Evolutionary conservation across 2,329 filamentous ascomycete genomes (phyloP).

Genomic region (Fusarium brevicatenulatum): DNA sequence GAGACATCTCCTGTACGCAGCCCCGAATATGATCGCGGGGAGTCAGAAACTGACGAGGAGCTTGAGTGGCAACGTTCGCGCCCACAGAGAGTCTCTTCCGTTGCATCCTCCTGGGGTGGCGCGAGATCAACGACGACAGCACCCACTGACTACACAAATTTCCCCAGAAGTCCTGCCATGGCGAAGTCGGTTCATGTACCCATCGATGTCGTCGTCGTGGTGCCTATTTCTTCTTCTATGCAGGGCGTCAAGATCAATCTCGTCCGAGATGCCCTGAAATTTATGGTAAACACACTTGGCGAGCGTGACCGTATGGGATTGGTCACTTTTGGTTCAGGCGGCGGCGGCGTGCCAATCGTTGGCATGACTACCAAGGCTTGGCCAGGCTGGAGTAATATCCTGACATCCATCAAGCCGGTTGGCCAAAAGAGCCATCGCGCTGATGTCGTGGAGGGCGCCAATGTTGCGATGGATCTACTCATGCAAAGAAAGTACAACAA

Average conservation of each 20-base stretch:
- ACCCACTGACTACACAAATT: constrained; percentile 89
- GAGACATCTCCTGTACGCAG: constrained; percentile 72
- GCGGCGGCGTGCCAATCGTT: constrained; percentile 93
- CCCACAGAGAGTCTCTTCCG: constrained; percentile 80
- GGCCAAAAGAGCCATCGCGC: constrained; percentile 96
- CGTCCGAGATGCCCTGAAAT: constrained; percentile 88
- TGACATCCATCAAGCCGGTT: constrained; percentile 89
- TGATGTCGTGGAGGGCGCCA: constrained; percentile 96
- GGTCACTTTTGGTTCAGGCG: constrained; percentile 95
- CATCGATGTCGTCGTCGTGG: constrained; percentile 94
- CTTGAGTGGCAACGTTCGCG: constrained; percentile 75
- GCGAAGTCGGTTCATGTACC: constrained; percentile 80
- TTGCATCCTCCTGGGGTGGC: constrained; percentile 83
- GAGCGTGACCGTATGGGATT: constrained; percentile 96
- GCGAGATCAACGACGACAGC: constrained; percentile 86
- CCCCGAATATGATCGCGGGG: constrained; percentile 80
- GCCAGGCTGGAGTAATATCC: constrained; percentile 87
- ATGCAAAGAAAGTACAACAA: constrained; percentile 99
- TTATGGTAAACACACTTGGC: constrained; percentile 88
- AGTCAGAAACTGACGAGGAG: constrained; percentile 90
- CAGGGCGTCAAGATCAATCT: constrained; percentile 99
- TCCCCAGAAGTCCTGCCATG: constrained; percentile 58
- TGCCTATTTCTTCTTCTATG: constrained; percentile 98
- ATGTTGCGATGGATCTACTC: constrained; percentile 96
- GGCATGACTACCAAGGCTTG: constrained; percentile 97